Percentiles rank a stretch among this genome's conserved stretches.
phyloP scores from a whole-genome alignment of 305 asterid species.

The Fraxinus velutina region DNA sequence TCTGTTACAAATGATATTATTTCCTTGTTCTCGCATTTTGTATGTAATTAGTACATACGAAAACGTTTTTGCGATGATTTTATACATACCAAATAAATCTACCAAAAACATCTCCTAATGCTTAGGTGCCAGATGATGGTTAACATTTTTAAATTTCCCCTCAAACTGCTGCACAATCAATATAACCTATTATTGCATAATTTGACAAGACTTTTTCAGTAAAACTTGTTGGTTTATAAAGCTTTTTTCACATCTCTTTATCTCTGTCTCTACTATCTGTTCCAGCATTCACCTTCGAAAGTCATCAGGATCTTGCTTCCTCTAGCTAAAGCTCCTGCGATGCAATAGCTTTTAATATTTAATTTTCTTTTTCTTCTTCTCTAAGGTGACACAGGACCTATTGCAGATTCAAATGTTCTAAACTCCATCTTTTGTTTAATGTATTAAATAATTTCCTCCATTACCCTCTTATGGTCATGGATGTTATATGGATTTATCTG shows the following conservation, averaged over 20 bases:
- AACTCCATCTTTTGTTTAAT: not conserved
- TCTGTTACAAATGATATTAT: not conserved
- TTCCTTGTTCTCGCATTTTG: not conserved
- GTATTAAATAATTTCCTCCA: not conserved
- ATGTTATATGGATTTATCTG: not conserved
- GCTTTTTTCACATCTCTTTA: not conserved
- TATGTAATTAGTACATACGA: not conserved
- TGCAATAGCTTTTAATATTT: not conserved
- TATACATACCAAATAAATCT: not conserved
- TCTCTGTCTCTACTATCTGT: not conserved
- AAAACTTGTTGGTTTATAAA: not conserved
- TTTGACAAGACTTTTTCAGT: not conserved
- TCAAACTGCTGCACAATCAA: not conserved
- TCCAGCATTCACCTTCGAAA: not conserved
- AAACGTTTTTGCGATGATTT: not conserved
- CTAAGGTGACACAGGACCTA: not conserved
- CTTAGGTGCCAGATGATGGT: not conserved
- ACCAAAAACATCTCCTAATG: not conserved
- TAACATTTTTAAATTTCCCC: not conserved
- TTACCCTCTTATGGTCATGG: not conserved
- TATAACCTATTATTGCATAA: not conserved
- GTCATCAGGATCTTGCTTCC: constrained; percentile 1
- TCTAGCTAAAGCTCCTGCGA: not conserved
- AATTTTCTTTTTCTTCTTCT: not conserved
- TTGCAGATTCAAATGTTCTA: not conserved